phyloP scores from a whole-genome alignment of 2,329 filamentous ascomycete species.

The Cucurbitaria berberidis region DNA sequence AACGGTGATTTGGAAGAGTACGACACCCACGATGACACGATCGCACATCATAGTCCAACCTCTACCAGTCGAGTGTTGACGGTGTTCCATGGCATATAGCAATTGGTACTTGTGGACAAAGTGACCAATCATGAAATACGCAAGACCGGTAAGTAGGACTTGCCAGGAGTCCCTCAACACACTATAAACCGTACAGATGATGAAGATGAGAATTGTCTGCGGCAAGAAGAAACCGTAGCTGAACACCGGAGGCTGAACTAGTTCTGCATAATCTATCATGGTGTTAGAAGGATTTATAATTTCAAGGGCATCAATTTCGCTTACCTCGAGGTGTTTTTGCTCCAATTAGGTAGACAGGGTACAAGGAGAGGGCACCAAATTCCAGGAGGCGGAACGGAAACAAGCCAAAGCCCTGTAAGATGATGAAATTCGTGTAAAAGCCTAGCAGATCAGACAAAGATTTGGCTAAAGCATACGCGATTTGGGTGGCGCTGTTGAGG shows the following conservation, averaged over 20 bases:
- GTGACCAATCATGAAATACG: slow-evolving; percentile 83
- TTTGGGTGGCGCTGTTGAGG: slow-evolving; percentile 77
- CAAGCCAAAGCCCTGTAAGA: slow-evolving; percentile 90
- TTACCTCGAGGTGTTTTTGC: slow-evolving; percentile 80
- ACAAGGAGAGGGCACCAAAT: slow-evolving; percentile 82
- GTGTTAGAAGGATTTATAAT: slow-evolving; percentile 3
- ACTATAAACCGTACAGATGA: slow-evolving; percentile 94
- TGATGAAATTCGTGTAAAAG: slow-evolving; percentile 94
- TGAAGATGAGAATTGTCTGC: slow-evolving; percentile 89
- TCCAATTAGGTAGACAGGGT: slow-evolving; percentile 77
- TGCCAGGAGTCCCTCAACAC: slow-evolving; percentile 80
- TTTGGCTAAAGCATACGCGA: slow-evolving; percentile 75
- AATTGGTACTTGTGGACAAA: slow-evolving; percentile 98
- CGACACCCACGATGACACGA: slow-evolving; percentile 81
- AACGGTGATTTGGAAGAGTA: slow-evolving; percentile 91
- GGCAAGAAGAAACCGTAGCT: slow-evolving; percentile 97
- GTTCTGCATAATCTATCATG: slow-evolving; percentile 73
- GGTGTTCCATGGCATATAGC: slow-evolving; percentile 97
- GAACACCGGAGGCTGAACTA: slow-evolving; percentile 83
- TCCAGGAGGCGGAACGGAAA: slow-evolving; percentile 92
- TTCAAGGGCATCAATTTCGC: neutral
- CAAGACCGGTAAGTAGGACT: slow-evolving; percentile 79
- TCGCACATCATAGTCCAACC: slow-evolving; percentile 98
- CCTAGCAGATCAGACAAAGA: slow-evolving; percentile 76
- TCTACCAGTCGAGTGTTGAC: slow-evolving; percentile 88